These are phyloP conservation scores for Penicillium steckii DNA, from an alignment of 495 filamentous ascomycete genomes.

Conservation along the genomic window DNA sequence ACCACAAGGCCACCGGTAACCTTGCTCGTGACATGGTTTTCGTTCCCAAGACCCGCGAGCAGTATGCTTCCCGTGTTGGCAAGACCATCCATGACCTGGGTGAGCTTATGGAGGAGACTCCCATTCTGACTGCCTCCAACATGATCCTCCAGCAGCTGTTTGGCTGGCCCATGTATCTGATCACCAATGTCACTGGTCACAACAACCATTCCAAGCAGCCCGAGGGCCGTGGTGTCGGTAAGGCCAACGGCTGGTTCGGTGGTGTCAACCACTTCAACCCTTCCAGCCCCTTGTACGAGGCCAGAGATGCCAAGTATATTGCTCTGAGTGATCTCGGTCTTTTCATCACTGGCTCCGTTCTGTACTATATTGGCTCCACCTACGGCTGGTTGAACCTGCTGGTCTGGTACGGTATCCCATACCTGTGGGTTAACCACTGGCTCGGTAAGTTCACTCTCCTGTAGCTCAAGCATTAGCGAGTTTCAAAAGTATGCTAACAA, in stretches of 20 bases:
- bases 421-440: slow-evolving; percentile 99
- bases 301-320: slow-evolving; percentile 81
- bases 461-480: not conserved
- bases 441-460: slow-evolving; percentile 43
- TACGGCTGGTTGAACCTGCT: slow-evolving; percentile 83
- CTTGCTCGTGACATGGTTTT: slow-evolving; percentile 98
- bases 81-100: slow-evolving; percentile 71
- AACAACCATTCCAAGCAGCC: slow-evolving; percentile 81
- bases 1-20: slow-evolving; percentile 95
- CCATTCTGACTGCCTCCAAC: slow-evolving; percentile 71
- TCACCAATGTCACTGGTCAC: slow-evolving; percentile 89
- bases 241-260: slow-evolving; percentile 73
- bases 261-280: slow-evolving; percentile 96
- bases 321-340: slow-evolving; percentile 81
- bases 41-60: slow-evolving; percentile 78
- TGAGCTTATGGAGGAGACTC: slow-evolving; percentile 93
- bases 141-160: slow-evolving; percentile 80
- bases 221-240: slow-evolving; percentile 88
- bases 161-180: slow-evolving; percentile 84
- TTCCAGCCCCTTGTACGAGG: slow-evolving; percentile 84
- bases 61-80: slow-evolving; percentile 70
- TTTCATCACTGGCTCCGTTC: slow-evolving; percentile 51
- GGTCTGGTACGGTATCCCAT: slow-evolving; percentile 93
- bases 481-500: slow-evolving; percentile 7
- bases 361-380: slow-evolving; percentile 62